Evolutionary conservation across 148 eudicot species (phyloP), one percentile per base, ranked within the genome.

Genomic region (Limonium bicolor): DNA sequence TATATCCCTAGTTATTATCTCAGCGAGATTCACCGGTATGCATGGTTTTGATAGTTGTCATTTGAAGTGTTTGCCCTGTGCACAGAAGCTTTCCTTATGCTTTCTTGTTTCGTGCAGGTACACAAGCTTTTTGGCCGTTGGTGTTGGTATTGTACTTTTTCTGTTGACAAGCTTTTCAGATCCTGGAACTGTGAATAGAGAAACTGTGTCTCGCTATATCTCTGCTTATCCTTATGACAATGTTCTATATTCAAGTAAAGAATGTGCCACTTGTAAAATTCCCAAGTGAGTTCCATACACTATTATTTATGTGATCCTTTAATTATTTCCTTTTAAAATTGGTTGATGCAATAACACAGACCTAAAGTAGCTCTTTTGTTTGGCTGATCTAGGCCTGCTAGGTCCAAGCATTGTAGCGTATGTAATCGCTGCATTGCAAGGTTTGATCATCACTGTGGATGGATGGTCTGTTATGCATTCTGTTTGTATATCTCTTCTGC

Each of bases 381-480:
- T 36, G 28, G 30, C 36, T 71, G 45, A 12, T 67, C 39, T 58
- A 90, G 97, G 52, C 97, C 97, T 51, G 97, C 97, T 37, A 73
- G 97, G 62, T 90, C 97, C 51, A 90, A 90, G 80, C 97, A 90
- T 61, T 90, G 97, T 65, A 78, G 76, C 44, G 60, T 90, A 59
- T 90, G 97, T 56, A 70, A 84, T 53, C 87, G 93, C 14, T 90
- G 95, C 65, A 95, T 90, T 34, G 93, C 93, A 32, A 73, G 97
- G 35, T 90, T 90, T 55, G 95, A 90, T 67, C 97, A 90, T 67
- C 95, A 90, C 30, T 90, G 97, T 49, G 95, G 95, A 66, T 90
- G 95, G 97, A 84, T 90, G 97, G 97, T 90, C 48, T 46, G 97
- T 53, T 8, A 27, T 51, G 17, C 11, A 42, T 16, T 33, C 16